Conservation (phyloP, 2,329 filamentous ascomycete genomes). For the Pseudocercospora musae region DNA sequence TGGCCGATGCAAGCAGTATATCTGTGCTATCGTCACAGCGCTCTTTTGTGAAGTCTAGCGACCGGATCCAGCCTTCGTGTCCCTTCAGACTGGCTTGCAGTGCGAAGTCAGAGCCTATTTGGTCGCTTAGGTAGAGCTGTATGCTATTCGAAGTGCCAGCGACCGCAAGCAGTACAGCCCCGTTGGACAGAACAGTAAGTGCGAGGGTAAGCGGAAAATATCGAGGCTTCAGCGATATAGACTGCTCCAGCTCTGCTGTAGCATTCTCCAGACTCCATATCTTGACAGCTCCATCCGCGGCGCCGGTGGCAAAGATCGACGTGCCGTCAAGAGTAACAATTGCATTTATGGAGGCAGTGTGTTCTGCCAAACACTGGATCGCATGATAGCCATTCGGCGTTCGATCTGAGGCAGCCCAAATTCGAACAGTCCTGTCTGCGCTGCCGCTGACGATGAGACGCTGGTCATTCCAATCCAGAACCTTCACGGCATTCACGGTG, state of each 20-base stretch:
- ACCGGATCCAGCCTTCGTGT: slow-evolving; percentile 93
- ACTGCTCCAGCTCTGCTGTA: slow-evolving; percentile 58
- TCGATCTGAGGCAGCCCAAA: slow-evolving; percentile 51
- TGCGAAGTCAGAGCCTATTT: slow-evolving; percentile 55
- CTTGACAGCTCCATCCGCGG: slow-evolving; percentile 61
- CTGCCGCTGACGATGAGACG: slow-evolving; percentile 73
- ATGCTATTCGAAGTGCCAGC: slow-evolving; percentile 80
- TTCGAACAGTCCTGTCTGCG: slow-evolving; percentile 70
- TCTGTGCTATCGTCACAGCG: slow-evolving; percentile 56
- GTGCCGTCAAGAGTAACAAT: slow-evolving; percentile 48
- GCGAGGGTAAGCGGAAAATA: slow-evolving; percentile 81
- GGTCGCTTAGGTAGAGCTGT: slow-evolving; percentile 68
- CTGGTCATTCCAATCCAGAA: slow-evolving; percentile 57
- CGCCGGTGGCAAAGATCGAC: slow-evolving; percentile 55
- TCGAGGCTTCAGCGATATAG: slow-evolving; percentile 68
- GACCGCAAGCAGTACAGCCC: slow-evolving; percentile 62
- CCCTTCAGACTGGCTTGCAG: slow-evolving; percentile 76
- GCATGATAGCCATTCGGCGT: slow-evolving; percentile 38
- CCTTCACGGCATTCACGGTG: slow-evolving; percentile 78
- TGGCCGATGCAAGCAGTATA: slow-evolving; percentile 82
- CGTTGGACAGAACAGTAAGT: slow-evolving; percentile 56
- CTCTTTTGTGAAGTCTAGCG: slow-evolving; percentile 73
- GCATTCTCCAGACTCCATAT: slow-evolving; percentile 61
- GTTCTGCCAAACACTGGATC: slow-evolving; percentile 56
- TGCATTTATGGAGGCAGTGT: slow-evolving; percentile 71